Percentiles rank a stretch among this genome's conserved stretches.
Conservation (phyloP, 306 rosid genomes). For the Mimosa bimucronata region DNA sequence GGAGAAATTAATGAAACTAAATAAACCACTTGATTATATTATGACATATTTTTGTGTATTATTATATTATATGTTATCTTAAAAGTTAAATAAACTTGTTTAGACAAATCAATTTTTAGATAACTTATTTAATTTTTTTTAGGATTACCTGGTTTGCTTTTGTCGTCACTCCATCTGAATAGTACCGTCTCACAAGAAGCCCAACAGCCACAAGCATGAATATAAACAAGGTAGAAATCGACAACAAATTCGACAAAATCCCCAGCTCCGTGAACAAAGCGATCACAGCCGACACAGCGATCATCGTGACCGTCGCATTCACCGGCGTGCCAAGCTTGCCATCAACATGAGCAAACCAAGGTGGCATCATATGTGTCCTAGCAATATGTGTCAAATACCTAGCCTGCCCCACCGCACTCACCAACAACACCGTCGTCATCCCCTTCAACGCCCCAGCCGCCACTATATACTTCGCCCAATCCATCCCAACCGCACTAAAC, state of each 20-base stretch:
- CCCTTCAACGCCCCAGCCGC: conserved; percentile 85
- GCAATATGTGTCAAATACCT: conserved; percentile 89
- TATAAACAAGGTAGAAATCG: conserved; percentile 77
- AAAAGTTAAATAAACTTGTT: too few relatives aligned
- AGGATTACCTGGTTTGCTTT: conserved; percentile 6
- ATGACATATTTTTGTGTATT: too few relatives aligned
- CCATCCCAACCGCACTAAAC: conserved; percentile 67
- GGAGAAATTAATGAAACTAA: too few relatives aligned
- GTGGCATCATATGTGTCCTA: conserved; percentile 90
- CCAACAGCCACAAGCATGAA: conserved; percentile 78
- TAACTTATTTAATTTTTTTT: too few relatives aligned
- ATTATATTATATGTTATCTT: too few relatives aligned
- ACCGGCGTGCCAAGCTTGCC: conserved; percentile 72
- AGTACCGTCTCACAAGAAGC: conserved; percentile 73
- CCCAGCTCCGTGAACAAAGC: conserved; percentile 68
- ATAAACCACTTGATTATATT: too few relatives aligned
- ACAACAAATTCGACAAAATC: conserved; percentile 61
- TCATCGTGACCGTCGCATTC: conserved; percentile 69
- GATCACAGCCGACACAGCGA: conserved; percentile 56
- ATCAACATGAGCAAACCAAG: conserved; percentile 78
- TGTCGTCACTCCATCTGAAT: conserved; percentile 55
- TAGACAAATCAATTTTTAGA: too few relatives aligned
- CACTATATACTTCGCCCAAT: conserved; percentile 89
- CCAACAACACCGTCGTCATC: conserved; percentile 82
- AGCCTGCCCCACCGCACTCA: conserved; percentile 76